These are phyloP conservation scores for Cercospora nicotianae DNA, from an alignment of 2,329 filamentous ascomycete species.

Conservation along the genomic window DNA sequence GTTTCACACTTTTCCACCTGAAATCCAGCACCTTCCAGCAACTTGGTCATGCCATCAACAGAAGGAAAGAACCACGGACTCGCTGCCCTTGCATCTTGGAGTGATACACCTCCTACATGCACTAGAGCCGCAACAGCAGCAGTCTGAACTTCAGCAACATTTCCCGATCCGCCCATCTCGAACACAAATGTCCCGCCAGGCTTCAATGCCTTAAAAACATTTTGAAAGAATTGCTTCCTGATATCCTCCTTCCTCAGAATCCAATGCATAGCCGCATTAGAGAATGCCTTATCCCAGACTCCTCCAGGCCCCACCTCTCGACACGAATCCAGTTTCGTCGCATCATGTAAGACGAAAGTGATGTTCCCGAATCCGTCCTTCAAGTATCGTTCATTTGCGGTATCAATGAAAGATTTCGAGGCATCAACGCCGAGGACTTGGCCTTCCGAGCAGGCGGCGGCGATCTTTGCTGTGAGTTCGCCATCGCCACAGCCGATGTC, in stretches of 20 bases:
- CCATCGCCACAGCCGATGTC: constrained; percentile 46
- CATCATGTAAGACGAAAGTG: constrained; percentile 37
- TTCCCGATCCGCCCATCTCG: constrained; percentile 71
- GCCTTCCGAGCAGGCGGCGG: constrained; percentile 30
- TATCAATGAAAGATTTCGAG: constrained; percentile 43
- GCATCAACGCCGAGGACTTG: constrained; percentile 44
- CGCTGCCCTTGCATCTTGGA: constrained; percentile 51
- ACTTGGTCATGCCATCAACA: constrained; percentile 55
- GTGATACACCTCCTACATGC: constrained; percentile 49
- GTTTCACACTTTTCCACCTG: constrained; percentile 54
- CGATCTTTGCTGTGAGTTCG: constrained; percentile 42
- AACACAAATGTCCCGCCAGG: constrained; percentile 62
- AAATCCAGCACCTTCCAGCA: constrained; percentile 45
- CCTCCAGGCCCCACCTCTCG: constrained; percentile 25
- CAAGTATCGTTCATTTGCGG: constrained; percentile 35
- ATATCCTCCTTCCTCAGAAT: constrained; percentile 51
- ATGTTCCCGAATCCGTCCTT: constrained; percentile 24
- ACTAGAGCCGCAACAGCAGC: constrained; percentile 57
- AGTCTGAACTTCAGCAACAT: constrained; percentile 63
- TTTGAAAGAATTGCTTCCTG: constrained; percentile 54
- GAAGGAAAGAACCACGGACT: constrained; percentile 74
- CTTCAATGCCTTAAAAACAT: constrained; percentile 54
- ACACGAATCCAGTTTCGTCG: constrained; percentile 30
- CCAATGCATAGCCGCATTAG: constrained; percentile 49
- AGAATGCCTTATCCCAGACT: constrained; percentile 44